Evolutionary conservation across 2,329 filamentous ascomycete species (phyloP).

Genomic region (Exophiala phaeomuriformis): DNA sequence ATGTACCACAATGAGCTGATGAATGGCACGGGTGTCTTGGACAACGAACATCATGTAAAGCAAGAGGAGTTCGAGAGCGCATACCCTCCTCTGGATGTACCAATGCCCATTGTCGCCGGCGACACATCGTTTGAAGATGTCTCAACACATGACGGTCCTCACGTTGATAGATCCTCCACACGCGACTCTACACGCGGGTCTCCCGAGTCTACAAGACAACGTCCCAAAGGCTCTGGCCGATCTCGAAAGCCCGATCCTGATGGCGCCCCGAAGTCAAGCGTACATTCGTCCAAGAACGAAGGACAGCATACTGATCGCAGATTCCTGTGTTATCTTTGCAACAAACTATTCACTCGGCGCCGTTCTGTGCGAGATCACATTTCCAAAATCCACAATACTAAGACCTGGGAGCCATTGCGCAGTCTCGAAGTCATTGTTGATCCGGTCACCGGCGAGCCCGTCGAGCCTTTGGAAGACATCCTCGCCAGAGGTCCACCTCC

Average conservation of each 20-base stretch:
- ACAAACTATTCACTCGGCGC: constrained; percentile 27
- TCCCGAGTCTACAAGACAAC: constrained; percentile 6
- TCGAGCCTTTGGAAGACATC: constrained; percentile 25
- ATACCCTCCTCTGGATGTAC: constrained; percentile 17
- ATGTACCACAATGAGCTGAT: constrained; percentile 4
- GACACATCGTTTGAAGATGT: constrained; percentile 9
- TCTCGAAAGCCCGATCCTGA: constrained; percentile 19
- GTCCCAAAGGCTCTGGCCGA: constrained; percentile 21
- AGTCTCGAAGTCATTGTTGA: constrained; percentile 27
- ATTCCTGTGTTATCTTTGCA: constrained; percentile 27
- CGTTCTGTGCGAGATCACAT: constrained; percentile 27
- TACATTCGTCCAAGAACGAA: constrained; percentile 28
- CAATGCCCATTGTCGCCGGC: neutral
- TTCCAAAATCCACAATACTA: constrained; percentile 27
- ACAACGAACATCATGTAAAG: constrained; percentile 12
- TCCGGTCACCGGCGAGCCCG: constrained; percentile 23
- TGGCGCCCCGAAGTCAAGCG: constrained; percentile 14
- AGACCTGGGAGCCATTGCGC: constrained; percentile 25
- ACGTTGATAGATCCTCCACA: neutral
- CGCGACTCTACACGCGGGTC: neutral
- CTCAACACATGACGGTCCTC: constrained; percentile 4
- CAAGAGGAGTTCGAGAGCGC: constrained; percentile 14
- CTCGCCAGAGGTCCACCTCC: constrained; percentile 24
- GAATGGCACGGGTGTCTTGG: constrained; percentile 1
- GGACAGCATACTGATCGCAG: constrained; percentile 27